Evolutionary conservation across 176 grass and related monocot species (phyloP).

Genomic region (Carex littledalei): DNA sequence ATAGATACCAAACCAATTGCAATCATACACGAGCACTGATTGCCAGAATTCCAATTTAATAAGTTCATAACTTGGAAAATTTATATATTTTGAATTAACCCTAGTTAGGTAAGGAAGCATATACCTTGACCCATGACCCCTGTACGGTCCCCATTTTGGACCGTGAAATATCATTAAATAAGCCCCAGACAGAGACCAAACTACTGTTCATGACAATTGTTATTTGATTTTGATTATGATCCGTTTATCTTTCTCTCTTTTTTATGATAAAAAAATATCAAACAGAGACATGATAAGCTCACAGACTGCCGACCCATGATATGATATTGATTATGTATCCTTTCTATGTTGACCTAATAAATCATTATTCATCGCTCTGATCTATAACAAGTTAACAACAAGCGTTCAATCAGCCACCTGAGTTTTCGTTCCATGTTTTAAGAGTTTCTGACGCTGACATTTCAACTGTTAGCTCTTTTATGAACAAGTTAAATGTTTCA

Average conservation of each 20-base stretch:
- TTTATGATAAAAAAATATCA: constrained; percentile 1
- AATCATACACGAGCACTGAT: constrained; percentile 10
- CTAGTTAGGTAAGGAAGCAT: constrained; percentile 23
- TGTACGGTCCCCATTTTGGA: background rate
- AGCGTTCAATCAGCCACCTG: background rate
- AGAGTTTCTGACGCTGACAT: background rate
- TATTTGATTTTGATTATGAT: background rate
- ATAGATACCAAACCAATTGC: constrained; percentile 1
- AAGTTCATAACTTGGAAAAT: background rate
- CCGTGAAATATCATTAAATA: constrained; percentile 10
- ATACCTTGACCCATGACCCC: constrained; percentile 4
- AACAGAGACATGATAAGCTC: constrained; percentile 11
- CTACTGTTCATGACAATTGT: background rate
- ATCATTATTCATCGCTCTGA: background rate
- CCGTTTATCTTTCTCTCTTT: background rate
- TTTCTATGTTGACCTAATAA: constrained; percentile 4
- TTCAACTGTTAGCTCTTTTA: constrained; percentile 1
- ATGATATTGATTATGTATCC: constrained; percentile 5
- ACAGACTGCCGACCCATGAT: background rate
- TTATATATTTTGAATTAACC: constrained; percentile 6
- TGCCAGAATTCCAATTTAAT: background rate
- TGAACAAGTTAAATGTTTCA: background rate
- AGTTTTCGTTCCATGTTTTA: constrained; percentile 8
- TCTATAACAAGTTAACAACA: background rate
- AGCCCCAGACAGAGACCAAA: background rate